Base-by-base conservation (phyloP, 202 grass and related monocot species). In the Dendrocalamus latiflorus region DNA sequence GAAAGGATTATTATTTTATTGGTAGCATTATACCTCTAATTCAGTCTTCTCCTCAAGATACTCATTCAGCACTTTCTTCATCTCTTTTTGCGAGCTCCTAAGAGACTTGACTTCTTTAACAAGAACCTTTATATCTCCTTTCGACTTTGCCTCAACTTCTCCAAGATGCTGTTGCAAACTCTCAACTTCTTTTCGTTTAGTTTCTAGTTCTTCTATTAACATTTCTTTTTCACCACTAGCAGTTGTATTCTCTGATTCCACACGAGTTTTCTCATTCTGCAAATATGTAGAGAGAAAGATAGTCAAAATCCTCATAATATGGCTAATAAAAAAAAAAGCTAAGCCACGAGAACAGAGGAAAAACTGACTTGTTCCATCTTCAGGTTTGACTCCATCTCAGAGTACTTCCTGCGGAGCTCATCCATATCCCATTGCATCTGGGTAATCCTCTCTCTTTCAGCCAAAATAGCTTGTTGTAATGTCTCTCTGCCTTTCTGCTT, bases 401-500 rank as follows among this genome's bases (percentile, higher is more conserved):
- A 90, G 88, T 89, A 92, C 75, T 89, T 95, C 86, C 96, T 94
- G 43, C 84, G 83, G 56, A 94, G 89, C 82, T 99, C 96, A 91
- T 99, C 89, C 96, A 95, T 92, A 81, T 96, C 96, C 96, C 96
- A 99, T 79, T 99, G 89, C 91, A 96, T 94, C 81, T 99, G 89
- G 22, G 91, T 99, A 66, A 94, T 86, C 86, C 89, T 92, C 68
- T 99, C 96, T 91, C 87, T 92, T 90, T 99, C 96, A 77, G 87
- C 85, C 77, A 88, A 84, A 79, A 96, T 88, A 57, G 93, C 89
- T 76, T 94, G 93, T 30, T 99, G 87, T 72, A 99, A 81, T 34
- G 88, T 96, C 76, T 94, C 96, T 90, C 87, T 95, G 41, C 78
- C 90, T 86, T 91, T 99, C 74, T 94, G 91, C 74, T 94, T 95